Evolutionary conservation across 495 filamentous ascomycete genomes (phyloP).

Genomic region (Penicillium bovifimosum): DNA sequence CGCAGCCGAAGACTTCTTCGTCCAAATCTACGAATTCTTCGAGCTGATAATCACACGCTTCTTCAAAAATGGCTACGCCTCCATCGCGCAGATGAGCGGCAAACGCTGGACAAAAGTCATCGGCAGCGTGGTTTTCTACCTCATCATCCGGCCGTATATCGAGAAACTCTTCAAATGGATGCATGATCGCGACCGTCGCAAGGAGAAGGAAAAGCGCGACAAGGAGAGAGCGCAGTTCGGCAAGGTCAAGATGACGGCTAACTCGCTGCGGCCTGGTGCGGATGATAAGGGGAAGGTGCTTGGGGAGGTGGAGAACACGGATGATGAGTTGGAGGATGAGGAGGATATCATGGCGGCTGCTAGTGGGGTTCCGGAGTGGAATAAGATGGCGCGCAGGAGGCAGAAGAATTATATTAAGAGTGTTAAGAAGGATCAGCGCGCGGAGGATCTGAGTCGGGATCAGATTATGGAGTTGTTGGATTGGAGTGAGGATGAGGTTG

Average conservation of each 20-base stretch:
- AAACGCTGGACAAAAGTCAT: slow-evolving; percentile 58
- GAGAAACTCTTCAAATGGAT: slow-evolving; percentile 47
- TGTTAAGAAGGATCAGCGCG: slow-evolving; percentile 38
- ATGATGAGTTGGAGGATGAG: slow-evolving; percentile 57
- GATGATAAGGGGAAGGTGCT: slow-evolving; percentile 38
- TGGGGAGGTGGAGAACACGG: slow-evolving; percentile 41
- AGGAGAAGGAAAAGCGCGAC: slow-evolving; percentile 46
- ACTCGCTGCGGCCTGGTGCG: slow-evolving; percentile 53
- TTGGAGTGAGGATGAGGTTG: slow-evolving; percentile 45
- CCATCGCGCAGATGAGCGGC: slow-evolving; percentile 49
- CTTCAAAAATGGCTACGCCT: slow-evolving; percentile 48
- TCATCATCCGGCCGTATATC: slow-evolving; percentile 62
- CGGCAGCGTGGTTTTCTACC: slow-evolving; percentile 55
- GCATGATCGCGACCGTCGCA: slow-evolving; percentile 51
- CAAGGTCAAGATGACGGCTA: slow-evolving; percentile 57
- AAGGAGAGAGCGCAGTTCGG: slow-evolving; percentile 28
- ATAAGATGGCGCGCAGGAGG: slow-evolving; percentile 52
- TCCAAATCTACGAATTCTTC: slow-evolving; percentile 27
- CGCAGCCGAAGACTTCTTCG: slow-evolving; percentile 33
- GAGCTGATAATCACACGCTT: slow-evolving; percentile 32
- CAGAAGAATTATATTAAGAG: slow-evolving; percentile 55
- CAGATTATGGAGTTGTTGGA: slow-evolving; percentile 65
- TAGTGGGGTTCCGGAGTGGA: slow-evolving; percentile 47
- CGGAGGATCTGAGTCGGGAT: slow-evolving; percentile 43
- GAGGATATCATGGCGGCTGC: slow-evolving; percentile 34